A percentile compares a stretch with the other conserved stretches of the same genome.
These are phyloP conservation scores for Mycothermus thermophilus DNA, from an alignment of 495 filamentous ascomycete species.

Conservation along the genomic window DNA sequence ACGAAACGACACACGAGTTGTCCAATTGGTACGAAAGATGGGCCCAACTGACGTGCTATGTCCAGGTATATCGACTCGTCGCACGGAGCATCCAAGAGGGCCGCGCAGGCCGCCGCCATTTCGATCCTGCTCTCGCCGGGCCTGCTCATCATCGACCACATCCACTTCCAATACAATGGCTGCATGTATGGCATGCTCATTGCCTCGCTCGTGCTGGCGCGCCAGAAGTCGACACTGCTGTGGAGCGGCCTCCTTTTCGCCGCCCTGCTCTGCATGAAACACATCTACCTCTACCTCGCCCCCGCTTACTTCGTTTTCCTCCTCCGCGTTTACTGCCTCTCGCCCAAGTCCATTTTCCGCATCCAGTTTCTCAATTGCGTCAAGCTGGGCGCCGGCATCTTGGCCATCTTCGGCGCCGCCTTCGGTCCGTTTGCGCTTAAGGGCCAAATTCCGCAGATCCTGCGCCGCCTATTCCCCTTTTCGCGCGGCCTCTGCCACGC, in stretches of 20 bases:
- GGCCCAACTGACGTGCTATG: conserved; percentile 15
- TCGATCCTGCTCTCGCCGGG: conserved; percentile 87
- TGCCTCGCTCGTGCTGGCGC: conserved; percentile 67
- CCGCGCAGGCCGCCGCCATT: conserved; percentile 75
- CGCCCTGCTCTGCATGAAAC: conserved; percentile 78
- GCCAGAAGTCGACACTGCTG: conserved; percentile 62
- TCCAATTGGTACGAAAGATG: not conserved
- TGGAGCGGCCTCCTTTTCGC: conserved; percentile 73
- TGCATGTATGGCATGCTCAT: conserved; percentile 85
- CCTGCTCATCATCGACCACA: conserved; percentile 92
- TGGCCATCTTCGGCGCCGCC: conserved; percentile 61
- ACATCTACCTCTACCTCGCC: conserved; percentile 94
- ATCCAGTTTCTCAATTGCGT: conserved; percentile 63
- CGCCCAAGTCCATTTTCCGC: conserved; percentile 57
- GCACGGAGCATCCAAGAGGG: conserved; percentile 47
- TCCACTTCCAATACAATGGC: conserved; percentile 99
- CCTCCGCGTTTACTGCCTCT: conserved; percentile 77
- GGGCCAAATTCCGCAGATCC: conserved; percentile 76
- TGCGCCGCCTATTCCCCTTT: conserved; percentile 83
- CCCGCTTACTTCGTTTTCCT: conserved; percentile 92
- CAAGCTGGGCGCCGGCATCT: conserved; percentile 65
- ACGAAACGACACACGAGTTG: conserved; percentile 1
- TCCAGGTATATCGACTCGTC: conserved; percentile 58
- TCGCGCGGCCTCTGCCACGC: conserved; percentile 88
- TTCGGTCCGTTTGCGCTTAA: conserved; percentile 82